Conservation (phyloP, 495 filamentous ascomycete species). For the Chlorociboria aeruginascens region DNA sequence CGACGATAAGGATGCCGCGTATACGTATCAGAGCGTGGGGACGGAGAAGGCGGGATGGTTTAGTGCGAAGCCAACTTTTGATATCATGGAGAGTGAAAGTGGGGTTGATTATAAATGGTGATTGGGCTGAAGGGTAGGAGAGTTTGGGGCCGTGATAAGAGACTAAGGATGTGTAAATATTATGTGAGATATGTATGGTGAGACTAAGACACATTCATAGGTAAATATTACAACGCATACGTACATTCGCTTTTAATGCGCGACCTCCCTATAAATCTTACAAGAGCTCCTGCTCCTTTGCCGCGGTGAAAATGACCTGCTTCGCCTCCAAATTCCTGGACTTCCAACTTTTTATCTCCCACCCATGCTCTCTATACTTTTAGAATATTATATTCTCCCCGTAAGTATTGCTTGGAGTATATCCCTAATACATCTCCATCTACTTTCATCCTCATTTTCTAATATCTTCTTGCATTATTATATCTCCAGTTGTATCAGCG, state of each 20-base stretch:
- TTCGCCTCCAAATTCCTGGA: conserved; percentile 24
- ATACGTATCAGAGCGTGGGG: conserved; percentile 57
- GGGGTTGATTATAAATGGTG: conserved; percentile 21
- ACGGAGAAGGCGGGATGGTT: conserved; percentile 54
- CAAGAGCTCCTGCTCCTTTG: conserved; percentile 34
- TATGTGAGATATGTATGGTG: too few relatives aligned
- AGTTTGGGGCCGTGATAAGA: too few relatives aligned
- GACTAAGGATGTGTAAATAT: too few relatives aligned
- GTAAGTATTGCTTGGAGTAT: conserved; percentile 32
- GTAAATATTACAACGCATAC: too few relatives aligned
- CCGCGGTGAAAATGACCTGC: conserved; percentile 40
- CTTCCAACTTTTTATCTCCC: conserved; percentile 18
- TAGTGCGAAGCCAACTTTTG: conserved; percentile 61
- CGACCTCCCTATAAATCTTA: conserved; percentile 9
- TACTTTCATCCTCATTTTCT: conserved; percentile 31
- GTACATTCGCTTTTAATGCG: background rate
- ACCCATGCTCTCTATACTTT: conserved; percentile 36
- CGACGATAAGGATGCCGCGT: conserved; percentile 51
- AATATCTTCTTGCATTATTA: conserved; percentile 28
- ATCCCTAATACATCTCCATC: conserved; percentile 26
- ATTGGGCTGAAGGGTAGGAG: background rate
- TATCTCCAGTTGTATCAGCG: conserved; percentile 29
- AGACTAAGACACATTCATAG: too few relatives aligned
- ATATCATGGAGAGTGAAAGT: conserved; percentile 37
- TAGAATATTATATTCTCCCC: conserved; percentile 29